Evolutionary conservation across 768 basidiomycete genomes (phyloP).

Genomic region (Termitomyces sp.): DNA sequence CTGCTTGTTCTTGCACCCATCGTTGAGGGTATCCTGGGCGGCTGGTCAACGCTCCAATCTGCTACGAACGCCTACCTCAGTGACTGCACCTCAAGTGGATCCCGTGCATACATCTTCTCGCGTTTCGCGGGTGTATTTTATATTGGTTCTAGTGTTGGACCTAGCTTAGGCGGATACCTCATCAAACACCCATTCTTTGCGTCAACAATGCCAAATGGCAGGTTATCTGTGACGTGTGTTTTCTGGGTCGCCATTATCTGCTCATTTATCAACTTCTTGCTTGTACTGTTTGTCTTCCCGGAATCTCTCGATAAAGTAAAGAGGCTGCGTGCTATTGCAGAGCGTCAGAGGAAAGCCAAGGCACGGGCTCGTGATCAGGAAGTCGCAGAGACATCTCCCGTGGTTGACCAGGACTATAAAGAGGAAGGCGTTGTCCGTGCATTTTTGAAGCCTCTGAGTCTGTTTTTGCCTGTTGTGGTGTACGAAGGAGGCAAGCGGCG

Average conservation of each 20-base stretch:
- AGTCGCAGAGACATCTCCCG: constrained; percentile 13
- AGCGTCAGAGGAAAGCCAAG: constrained; percentile 20
- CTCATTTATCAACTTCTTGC: constrained; percentile 48
- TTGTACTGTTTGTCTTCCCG: constrained; percentile 67
- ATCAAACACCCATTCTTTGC: constrained; percentile 32
- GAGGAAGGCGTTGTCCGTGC: constrained; percentile 25
- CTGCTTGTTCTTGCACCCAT: constrained; percentile 75
- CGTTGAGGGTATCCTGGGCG: constrained; percentile 79
- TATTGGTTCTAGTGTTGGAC: constrained; percentile 73
- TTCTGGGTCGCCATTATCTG: constrained; percentile 41
- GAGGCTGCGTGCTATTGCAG: constrained; percentile 25
- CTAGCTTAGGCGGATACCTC: constrained; percentile 60
- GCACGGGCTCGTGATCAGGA: constrained; percentile 13
- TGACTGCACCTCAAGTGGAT: constrained; percentile 82
- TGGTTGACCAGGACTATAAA: not conserved
- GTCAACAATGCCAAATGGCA: constrained; percentile 8
- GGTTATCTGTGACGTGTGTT: constrained; percentile 34
- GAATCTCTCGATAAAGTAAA: constrained; percentile 48
- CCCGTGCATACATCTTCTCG: constrained; percentile 68
- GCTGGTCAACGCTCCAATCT: constrained; percentile 72
- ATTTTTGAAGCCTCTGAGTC: constrained; percentile 51
- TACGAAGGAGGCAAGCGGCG: constrained; percentile 35
- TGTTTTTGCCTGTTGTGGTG: constrained; percentile 62
- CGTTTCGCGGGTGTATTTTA: constrained; percentile 74
- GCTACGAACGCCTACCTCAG: constrained; percentile 79